Evolutionary conservation across 345 rosid species (phyloP).

Genomic region (Gossypium rotundifolium): DNA sequence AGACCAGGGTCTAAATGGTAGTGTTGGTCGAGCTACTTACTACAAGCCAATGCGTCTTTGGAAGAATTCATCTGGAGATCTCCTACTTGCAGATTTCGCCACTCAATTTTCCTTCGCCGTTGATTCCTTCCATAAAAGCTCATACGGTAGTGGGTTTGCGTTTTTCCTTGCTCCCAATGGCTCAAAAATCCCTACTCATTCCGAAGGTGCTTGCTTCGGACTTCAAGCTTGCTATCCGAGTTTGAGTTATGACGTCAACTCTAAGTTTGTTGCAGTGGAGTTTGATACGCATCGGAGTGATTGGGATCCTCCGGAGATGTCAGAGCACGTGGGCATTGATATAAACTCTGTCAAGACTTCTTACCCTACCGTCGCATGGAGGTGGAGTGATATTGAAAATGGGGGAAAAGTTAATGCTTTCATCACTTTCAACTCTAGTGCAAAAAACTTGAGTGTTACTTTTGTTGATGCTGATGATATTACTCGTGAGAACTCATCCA

Average conservation of each 20-base stretch:
- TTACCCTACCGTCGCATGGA: not conserved
- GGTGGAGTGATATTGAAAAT: not conserved
- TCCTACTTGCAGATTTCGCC: slow-evolving; percentile 25
- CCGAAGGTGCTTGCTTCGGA: slow-evolving; percentile 31
- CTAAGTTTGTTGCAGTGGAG: slow-evolving; percentile 30
- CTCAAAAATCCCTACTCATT: slow-evolving; percentile 22
- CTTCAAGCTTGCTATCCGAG: not conserved
- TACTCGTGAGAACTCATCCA: slow-evolving; percentile 16
- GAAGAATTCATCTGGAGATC: not conserved
- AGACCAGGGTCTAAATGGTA: not conserved
- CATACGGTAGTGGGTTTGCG: slow-evolving; percentile 14
- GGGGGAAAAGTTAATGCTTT: slow-evolving; percentile 6
- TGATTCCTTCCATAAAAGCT: not conserved
- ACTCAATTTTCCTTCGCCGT: slow-evolving; percentile 30
- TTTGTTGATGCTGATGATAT: slow-evolving; percentile 18
- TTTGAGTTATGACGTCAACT: not conserved
- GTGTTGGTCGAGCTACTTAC: not conserved
- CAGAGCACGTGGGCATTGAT: slow-evolving; percentile 35
- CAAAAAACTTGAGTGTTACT: slow-evolving; percentile 37
- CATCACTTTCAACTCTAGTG: slow-evolving; percentile 29
- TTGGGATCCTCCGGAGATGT: slow-evolving; percentile 21
- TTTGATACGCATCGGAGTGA: slow-evolving; percentile 13
- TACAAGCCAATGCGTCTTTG: slow-evolving; percentile 7
- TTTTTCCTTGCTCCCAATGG: slow-evolving; percentile 37
- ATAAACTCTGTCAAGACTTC: slow-evolving; percentile 14